These are phyloP conservation scores for Aspergillus sp. DNA, from an alignment of 2,329 filamentous ascomycete genomes.

Conservation along the genomic window DNA sequence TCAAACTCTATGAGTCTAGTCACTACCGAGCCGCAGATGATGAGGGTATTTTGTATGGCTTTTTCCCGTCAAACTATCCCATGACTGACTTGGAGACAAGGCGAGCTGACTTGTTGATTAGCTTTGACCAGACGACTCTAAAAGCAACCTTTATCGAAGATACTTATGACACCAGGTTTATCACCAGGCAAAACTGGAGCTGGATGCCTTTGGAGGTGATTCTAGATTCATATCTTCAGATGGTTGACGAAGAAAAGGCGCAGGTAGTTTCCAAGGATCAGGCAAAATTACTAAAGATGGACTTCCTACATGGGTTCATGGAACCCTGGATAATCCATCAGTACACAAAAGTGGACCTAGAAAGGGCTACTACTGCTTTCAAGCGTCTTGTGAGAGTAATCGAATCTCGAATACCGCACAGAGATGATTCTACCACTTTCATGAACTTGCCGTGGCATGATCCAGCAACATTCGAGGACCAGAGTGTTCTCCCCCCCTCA, in stretches of 20 bases:
- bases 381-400: conserved; percentile 6
- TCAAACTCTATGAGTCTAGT: conserved; percentile 10
- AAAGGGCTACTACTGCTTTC: conserved; percentile 5
- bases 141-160: conserved; percentile 12
- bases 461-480: neutral
- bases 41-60: conserved; percentile 9
- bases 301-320: neutral
- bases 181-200: conserved; percentile 8
- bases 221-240: conserved; percentile 12
- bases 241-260: conserved; percentile 11
- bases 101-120: conserved; percentile 6
- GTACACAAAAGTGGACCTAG: conserved; percentile 6
- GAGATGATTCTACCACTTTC: neutral
- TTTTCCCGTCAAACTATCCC: neutral
- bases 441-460: conserved; percentile 7
- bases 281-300: conserved; percentile 4
- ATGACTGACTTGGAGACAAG: neutral
- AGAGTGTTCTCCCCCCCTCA: neutral
- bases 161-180: conserved; percentile 3
- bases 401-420: neutral
- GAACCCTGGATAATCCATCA: conserved; percentile 8
- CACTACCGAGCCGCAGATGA: conserved; percentile 7
- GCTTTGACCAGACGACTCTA: conserved; percentile 10
- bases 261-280: conserved; percentile 1
- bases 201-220: conserved; percentile 15